phyloP scores from a whole-genome alignment of 2,329 filamentous ascomycete genomes.

The Microthyrium microscopicum region DNA sequence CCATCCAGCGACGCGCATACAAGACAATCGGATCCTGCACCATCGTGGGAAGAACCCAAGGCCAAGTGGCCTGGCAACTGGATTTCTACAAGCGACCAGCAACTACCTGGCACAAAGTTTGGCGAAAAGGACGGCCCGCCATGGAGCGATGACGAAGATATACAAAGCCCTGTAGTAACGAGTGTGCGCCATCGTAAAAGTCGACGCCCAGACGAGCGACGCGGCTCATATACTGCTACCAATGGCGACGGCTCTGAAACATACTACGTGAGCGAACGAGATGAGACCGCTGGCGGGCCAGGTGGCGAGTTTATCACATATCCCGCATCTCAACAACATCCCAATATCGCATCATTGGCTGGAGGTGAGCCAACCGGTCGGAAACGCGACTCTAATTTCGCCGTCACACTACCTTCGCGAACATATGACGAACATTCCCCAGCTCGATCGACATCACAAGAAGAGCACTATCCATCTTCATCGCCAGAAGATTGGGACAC shows the following conservation, averaged over 20 bases:
- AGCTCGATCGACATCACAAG: slow-evolving; percentile 11
- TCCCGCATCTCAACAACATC: slow-evolving; percentile 17
- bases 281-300: slow-evolving; percentile 52
- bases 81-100: slow-evolving; percentile 31
- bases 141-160: slow-evolving; percentile 89
- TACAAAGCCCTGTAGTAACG: slow-evolving; percentile 75
- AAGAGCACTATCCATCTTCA: slow-evolving; percentile 26
- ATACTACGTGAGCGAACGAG: slow-evolving; percentile 55
- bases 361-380: slow-evolving; percentile 15
- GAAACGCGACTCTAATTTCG: slow-evolving; percentile 38
- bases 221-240: slow-evolving; percentile 23
- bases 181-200: slow-evolving; percentile 69
- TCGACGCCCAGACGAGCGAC: slow-evolving; percentile 18
- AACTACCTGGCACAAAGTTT: slow-evolving; percentile 68
- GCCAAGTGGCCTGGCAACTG: slow-evolving; percentile 2
- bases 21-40: slow-evolving; percentile 66
- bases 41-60: slow-evolving; percentile 48
- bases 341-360: slow-evolving; percentile 11
- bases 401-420: slow-evolving; percentile 27
- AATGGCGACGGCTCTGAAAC: slow-evolving; percentile 56
- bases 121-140: slow-evolving; percentile 61
- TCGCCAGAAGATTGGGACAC: slow-evolving; percentile 27
- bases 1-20: slow-evolving; percentile 61
- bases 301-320: slow-evolving; percentile 72
- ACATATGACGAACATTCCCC: slow-evolving; percentile 21